These are phyloP conservation scores for Solanum pimpinellifolium DNA, from an alignment of 257 asterid species.

Conservation along the genomic window DNA sequence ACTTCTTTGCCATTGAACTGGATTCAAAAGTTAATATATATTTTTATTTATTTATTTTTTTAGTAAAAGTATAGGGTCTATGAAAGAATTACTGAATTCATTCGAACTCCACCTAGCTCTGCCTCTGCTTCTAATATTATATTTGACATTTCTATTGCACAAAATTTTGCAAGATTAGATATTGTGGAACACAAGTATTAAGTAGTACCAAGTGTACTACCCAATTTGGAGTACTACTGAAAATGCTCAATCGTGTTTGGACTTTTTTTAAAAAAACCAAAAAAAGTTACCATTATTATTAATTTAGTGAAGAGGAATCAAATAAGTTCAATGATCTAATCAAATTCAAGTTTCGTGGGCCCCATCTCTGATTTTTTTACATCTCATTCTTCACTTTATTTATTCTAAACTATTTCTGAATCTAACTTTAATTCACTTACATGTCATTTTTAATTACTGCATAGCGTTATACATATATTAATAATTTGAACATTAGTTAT, in stretches of 20 bases:
- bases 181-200: background rate
- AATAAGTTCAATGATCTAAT: background rate
- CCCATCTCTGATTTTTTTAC: background rate
- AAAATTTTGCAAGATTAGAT: background rate
- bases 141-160: background rate
- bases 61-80: too few relatives aligned
- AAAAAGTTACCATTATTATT: background rate
- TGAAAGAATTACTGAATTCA: too few relatives aligned
- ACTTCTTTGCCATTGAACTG: too few relatives aligned
- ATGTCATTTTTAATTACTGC: fast-evolving
- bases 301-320: background rate
- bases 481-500: too few relatives aligned
- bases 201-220: background rate
- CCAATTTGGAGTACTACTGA: background rate
- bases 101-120: too few relatives aligned
- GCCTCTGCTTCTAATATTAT: background rate
- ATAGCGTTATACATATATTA: too few relatives aligned
- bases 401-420: background rate
- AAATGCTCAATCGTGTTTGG: background rate
- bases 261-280: background rate
- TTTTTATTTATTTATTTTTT: too few relatives aligned
- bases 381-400: background rate
- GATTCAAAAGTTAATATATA: too few relatives aligned
- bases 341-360: background rate
- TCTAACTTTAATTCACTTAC: background rate